Evolutionary conservation across 208 protist species (phyloP).

Genomic region (Wallacemonas rigidus): DNA sequence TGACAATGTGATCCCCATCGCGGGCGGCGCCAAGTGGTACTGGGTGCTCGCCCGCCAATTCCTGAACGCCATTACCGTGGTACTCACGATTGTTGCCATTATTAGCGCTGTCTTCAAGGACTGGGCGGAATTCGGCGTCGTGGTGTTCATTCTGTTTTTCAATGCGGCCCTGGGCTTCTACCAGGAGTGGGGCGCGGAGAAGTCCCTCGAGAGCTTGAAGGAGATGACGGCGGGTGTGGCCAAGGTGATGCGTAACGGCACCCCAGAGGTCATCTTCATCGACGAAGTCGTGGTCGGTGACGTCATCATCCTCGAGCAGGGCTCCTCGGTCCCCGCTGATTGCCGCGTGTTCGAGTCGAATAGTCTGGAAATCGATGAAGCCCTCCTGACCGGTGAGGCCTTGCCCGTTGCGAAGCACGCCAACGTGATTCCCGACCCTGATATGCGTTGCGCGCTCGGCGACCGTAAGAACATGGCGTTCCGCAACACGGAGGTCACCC

Average conservation of each 20-base stretch:
- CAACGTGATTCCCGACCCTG: conserved; percentile 79
- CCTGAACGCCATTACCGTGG: conserved; percentile 86
- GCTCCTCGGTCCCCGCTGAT: conserved; percentile 94
- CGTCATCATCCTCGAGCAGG: conserved; percentile 91
- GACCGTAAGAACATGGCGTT: conserved; percentile 92
- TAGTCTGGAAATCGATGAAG: conserved; percentile 91
- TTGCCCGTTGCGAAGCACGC: conserved; percentile 81
- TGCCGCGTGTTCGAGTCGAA: conserved; percentile 92
- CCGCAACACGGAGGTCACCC: conserved; percentile 85
- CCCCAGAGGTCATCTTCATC: conserved; percentile 87
- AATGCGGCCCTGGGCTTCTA: conserved; percentile 88
- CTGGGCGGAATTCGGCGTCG: conserved; percentile 88
- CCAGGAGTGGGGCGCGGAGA: conserved; percentile 88
- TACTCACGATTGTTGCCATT: conserved; percentile 81
- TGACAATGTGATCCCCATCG: conserved; percentile 83
- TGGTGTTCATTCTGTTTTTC: conserved; percentile 85
- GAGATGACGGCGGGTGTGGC: conserved; percentile 84
- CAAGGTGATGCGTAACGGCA: conserved; percentile 92
- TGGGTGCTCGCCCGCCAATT: conserved; percentile 74
- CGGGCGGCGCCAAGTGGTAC: conserved; percentile 66
- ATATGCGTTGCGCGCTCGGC: conserved; percentile 69
- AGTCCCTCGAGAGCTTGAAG: conserved; percentile 82
- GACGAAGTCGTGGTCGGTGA: conserved; percentile 97
- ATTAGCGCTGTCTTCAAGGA: conserved; percentile 82
- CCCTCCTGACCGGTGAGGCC: conserved; percentile 93